These are phyloP conservation scores for Ophiobolus disseminans DNA, from an alignment of 2,329 filamentous ascomycete genomes.

Conservation along the genomic window DNA sequence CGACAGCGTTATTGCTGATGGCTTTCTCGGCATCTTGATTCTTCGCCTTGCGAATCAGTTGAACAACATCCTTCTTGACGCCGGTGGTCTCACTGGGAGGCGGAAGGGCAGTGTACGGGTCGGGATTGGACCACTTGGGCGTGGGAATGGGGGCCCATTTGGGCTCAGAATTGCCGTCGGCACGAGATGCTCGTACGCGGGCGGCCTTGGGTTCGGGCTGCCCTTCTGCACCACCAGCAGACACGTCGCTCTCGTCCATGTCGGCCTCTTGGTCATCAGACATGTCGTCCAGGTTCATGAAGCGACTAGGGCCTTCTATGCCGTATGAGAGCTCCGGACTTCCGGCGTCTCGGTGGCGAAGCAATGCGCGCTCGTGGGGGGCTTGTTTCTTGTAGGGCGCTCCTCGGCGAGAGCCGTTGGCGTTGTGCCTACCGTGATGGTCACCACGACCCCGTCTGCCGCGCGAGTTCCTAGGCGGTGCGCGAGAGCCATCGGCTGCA, in stretches of 20 bases:
- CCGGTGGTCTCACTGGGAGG: slow-evolving; percentile 73
- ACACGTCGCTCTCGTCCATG: slow-evolving; percentile 40
- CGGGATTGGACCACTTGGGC: slow-evolving; percentile 96
- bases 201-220: slow-evolving; percentile 36
- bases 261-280: slow-evolving; percentile 48
- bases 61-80: slow-evolving; percentile 87
- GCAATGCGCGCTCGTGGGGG: slow-evolving; percentile 54
- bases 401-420: slow-evolving; percentile 20
- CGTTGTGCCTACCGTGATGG: slow-evolving; percentile 25
- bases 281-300: slow-evolving; percentile 50
- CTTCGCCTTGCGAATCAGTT: slow-evolving; percentile 89
- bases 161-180: slow-evolving; percentile 57
- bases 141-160: too few species aligned
- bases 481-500: slow-evolving; percentile 22
- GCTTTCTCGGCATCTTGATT: slow-evolving; percentile 63
- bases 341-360: slow-evolving; percentile 50
- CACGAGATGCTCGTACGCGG: slow-evolving; percentile 22
- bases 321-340: slow-evolving; percentile 56
- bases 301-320: slow-evolving; percentile 52
- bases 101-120: slow-evolving; percentile 88
- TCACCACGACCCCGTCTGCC: slow-evolving; percentile 20
- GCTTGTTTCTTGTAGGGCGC: slow-evolving; percentile 35
- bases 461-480: slow-evolving; percentile 24
- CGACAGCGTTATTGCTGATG: slow-evolving; percentile 57
- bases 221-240: slow-evolving; percentile 28